Evolutionary conservation across 352 stramenopile genomes (phyloP).

Genomic region (Phytophthora podocarpi): DNA sequence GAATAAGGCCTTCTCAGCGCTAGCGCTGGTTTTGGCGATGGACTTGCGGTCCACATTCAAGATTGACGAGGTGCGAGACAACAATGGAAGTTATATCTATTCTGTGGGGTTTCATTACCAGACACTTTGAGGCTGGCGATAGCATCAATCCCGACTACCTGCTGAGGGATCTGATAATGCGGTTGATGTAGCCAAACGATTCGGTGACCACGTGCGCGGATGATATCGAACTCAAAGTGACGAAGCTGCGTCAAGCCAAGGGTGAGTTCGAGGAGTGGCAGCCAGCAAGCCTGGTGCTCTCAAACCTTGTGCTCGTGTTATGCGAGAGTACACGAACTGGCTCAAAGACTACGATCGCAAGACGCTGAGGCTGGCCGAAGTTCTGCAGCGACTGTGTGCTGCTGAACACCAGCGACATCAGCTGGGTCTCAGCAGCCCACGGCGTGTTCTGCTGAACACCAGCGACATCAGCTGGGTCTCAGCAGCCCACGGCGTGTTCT

Average conservation of each 20-base stretch:
- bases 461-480: background rate
- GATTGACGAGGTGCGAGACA: background rate
- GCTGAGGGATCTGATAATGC: background rate
- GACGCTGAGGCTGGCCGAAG: background rate
- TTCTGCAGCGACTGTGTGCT: background rate
- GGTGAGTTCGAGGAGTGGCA: slow-evolving; percentile 7
- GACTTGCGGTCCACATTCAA: background rate
- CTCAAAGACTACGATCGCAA: slow-evolving; percentile 2
- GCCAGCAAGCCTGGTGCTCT: slow-evolving; percentile 2
- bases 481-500: too few relatives aligned
- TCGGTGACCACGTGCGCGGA: background rate
- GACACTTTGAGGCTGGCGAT: background rate
- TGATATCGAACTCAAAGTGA: slow-evolving; percentile 1
- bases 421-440: too few relatives aligned
- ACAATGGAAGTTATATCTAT: slow-evolving; percentile 2
- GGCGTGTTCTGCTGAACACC: too few relatives aligned
- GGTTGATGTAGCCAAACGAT: background rate
- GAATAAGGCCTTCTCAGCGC: slow-evolving; percentile 1
- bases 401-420: background rate
- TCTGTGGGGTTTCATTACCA: background rate
- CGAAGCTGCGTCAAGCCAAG: background rate
- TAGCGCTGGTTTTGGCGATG: background rate
- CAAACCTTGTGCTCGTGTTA: background rate
- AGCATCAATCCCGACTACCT: slow-evolving; percentile 3
- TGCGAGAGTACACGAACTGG: background rate